A percentile compares a stretch with the other conserved stretches of the same genome.
Evolutionary conservation across 148 eudicot species (phyloP).

Genomic region (Chenopodium formosanum): DNA sequence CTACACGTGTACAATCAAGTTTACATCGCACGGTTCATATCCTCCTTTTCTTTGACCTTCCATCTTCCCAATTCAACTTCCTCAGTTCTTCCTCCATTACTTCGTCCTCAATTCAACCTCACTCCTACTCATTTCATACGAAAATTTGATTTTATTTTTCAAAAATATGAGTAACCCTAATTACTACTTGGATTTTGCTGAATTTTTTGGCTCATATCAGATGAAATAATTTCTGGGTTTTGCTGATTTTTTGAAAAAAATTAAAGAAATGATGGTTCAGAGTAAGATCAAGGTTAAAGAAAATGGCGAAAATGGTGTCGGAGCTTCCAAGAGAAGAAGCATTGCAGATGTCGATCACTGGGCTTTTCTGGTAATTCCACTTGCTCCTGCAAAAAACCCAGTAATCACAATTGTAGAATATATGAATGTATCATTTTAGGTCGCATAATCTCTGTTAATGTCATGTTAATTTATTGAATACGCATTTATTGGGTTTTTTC

Average conservation of each 20-base stretch:
- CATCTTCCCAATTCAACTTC: neutral
- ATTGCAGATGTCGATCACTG: constrained; percentile 37
- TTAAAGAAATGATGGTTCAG: constrained; percentile 16
- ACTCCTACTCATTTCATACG: neutral
- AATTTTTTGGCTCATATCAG: neutral
- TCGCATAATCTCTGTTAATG: neutral
- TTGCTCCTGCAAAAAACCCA: neutral
- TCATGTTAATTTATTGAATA: neutral
- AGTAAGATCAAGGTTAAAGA: constrained; percentile 28
- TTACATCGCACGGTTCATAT: neutral
- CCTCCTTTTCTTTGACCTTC: neutral
- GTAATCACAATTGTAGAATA: neutral
- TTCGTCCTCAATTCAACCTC: neutral
- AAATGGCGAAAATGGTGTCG: constrained; percentile 35
- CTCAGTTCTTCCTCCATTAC: neutral
- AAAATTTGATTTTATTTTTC: neutral
- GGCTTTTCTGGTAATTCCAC: constrained; percentile 49
- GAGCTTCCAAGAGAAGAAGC: constrained; percentile 19
- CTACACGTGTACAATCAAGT: constrained; percentile 15
- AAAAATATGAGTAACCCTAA: neutral
- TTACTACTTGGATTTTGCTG: too few species aligned
- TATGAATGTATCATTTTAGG: neutral
- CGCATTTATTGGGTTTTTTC: neutral
- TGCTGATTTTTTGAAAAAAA: neutral
- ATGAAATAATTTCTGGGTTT: neutral